These are phyloP conservation scores for Yarrowia yakushimensis DNA, from an alignment of 805 yeast species.

Conservation along the genomic window DNA sequence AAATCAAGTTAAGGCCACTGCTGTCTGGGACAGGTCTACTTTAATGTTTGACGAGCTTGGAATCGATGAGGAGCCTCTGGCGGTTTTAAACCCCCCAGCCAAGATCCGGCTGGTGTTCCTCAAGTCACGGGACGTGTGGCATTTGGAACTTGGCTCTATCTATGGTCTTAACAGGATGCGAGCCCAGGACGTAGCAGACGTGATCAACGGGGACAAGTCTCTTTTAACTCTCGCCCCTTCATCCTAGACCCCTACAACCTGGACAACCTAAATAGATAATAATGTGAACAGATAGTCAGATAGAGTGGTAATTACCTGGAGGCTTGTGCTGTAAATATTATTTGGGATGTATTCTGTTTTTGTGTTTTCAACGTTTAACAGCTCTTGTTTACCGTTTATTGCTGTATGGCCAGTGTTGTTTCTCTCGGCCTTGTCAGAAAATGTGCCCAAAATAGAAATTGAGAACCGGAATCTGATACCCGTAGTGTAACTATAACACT, in stretches of 20 bases:
- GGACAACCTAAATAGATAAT: neutral
- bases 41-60: neutral
- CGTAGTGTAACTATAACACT: neutral
- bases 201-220: neutral
- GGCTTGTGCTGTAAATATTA: neutral
- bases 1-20: neutral
- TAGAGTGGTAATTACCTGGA: neutral
- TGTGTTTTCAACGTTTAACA: neutral
- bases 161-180: neutral
- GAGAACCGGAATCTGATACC: neutral
- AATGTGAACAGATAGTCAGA: neutral
- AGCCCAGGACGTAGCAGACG: conserved; percentile 1
- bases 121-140: conserved; percentile 7
- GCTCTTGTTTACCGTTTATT: neutral
- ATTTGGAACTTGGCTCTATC: neutral
- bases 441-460: neutral
- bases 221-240: neutral
- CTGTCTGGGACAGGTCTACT: neutral
- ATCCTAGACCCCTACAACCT: neutral
- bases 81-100: neutral
- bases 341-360: neutral
- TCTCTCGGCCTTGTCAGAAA: neutral
- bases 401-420: neutral
- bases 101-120: conserved; percentile 1
- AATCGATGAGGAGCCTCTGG: neutral